Base-by-base conservation (phyloP, 2,329 filamentous ascomycete genomes). In the Aspergillus carbonarius region DNA sequence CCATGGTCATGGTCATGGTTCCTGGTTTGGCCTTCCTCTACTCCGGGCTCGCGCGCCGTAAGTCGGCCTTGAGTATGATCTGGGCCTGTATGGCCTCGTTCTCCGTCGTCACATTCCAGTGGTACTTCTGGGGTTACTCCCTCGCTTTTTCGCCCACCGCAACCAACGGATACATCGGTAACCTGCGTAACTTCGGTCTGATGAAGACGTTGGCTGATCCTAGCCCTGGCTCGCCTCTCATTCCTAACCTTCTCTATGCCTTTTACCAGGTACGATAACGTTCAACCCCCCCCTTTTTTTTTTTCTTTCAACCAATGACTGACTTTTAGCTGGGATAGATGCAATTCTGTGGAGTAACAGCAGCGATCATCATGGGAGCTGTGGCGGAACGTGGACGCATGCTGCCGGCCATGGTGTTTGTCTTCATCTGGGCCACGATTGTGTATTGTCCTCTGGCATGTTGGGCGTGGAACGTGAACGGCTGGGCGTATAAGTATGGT, bases 101-200 rank as follows among this genome's bases (percentile, higher is more conserved):
- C 73, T 93, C 91, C 49, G 88, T 98, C 72, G 84, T 97, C 74
- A 89, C 91, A 57, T 97, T 99, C 81, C 95, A 99, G 80, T 99
- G 95, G 95, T 98, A 97, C 73, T 97, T 99, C 77, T 98, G 95
- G 93, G 95, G 95, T 37, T 99, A 96, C 78, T 96, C 93, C 13
- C 83, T 99, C 61, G 93, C 93, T 54, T 97, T 98, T 78, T 95
- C 90, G 71, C 82, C 85, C 44, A 87, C 86, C 13, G 90, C 88
- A 4, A 92, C 85, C 66, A 97, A 91, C 78, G 89, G 91, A 54
- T 98, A 90, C 79, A 98, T 99, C 72, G 95, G 95, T 56, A 87
- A 98, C 74, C 79, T 99, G 57, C 84, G 88, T 67, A 90, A 96
- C 76, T 96, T 98, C 69, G 95, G 92, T 61, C 83, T 99, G 68